A percentile compares a stretch with the other conserved stretches of the same genome.
Conservation (phyloP, 2,329 filamentous ascomycete species). For the Pestalotiopsis sp. region DNA sequence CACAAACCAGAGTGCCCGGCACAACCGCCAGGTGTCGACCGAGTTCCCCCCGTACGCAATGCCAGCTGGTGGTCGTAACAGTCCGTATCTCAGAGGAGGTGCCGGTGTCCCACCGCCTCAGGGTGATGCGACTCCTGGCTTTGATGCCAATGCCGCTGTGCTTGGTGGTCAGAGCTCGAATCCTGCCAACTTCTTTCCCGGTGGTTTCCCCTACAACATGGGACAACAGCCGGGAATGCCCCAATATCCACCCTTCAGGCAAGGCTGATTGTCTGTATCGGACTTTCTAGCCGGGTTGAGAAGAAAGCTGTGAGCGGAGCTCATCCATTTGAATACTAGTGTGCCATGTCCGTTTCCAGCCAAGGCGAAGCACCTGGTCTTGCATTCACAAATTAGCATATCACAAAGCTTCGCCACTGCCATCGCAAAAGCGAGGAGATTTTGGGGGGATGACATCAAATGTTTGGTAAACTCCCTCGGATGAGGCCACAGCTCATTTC, state of each 20-base stretch:
- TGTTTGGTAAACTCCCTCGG: background rate
- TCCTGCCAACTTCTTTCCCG: background rate
- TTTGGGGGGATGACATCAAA: background rate
- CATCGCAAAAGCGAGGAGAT: background rate
- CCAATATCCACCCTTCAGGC: conserved; percentile 3
- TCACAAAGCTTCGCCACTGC: background rate
- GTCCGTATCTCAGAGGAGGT: conserved; percentile 46
- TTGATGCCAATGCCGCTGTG: background rate
- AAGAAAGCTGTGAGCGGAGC: background rate
- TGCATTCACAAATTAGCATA: background rate
- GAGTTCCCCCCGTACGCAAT: conserved; percentile 23
- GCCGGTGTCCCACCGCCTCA: background rate
- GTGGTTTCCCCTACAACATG: conserved; percentile 4
- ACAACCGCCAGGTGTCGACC: conserved; percentile 33
- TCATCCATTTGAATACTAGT: background rate
- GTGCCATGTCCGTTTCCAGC: background rate
- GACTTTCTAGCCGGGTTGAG: background rate
- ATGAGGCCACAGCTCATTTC: no score
- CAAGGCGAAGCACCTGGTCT: background rate
- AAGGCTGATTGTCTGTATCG: background rate
- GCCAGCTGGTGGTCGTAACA: conserved; percentile 41
- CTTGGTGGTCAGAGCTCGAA: background rate
- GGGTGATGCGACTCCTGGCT: background rate
- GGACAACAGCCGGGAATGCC: conserved; percentile 1
- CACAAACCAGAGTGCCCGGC: conserved; percentile 31